A percentile compares a stretch with the other conserved stretches of the same genome.
Evolutionary conservation across 2,329 filamentous ascomycete genomes (phyloP).

Genomic region (Aspergillus sp.): DNA sequence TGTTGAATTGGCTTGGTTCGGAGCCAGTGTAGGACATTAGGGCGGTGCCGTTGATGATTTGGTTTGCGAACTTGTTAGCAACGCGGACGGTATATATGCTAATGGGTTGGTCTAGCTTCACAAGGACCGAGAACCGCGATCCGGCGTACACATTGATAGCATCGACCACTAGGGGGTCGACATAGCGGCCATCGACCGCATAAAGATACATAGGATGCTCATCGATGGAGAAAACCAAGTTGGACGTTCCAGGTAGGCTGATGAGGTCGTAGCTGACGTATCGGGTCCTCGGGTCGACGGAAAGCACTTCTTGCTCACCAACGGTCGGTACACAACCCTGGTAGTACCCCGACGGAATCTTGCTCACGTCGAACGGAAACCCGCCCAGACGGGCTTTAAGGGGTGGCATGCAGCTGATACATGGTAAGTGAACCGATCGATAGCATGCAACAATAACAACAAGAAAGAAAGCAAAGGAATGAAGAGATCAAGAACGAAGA

Average conservation of each 20-base stretch:
- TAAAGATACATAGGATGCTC: constrained; percentile 49
- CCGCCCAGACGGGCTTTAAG: constrained; percentile 26
- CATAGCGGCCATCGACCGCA: constrained; percentile 47
- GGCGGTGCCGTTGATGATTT: constrained; percentile 57
- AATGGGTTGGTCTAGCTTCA: constrained; percentile 44
- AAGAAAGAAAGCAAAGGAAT: neutral
- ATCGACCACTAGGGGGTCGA: constrained; percentile 43
- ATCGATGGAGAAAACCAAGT: constrained; percentile 51
- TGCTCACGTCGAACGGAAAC: constrained; percentile 27
- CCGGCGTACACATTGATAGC: constrained; percentile 38
- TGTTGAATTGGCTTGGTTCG: constrained; percentile 37
- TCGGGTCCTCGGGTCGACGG: constrained; percentile 37
- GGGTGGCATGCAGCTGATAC: constrained; percentile 26
- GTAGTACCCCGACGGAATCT: constrained; percentile 30
- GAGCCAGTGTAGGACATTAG: constrained; percentile 45
- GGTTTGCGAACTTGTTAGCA: constrained; percentile 51
- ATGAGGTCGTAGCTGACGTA: constrained; percentile 62
- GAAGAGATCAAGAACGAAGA: too few species aligned
- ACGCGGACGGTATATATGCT: constrained; percentile 51
- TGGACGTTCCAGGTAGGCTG: constrained; percentile 53
- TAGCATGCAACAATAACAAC: neutral
- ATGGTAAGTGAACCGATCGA: neutral
- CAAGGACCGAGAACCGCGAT: constrained; percentile 44
- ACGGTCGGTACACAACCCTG: constrained; percentile 51
- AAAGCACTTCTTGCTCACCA: constrained; percentile 49